Evolutionary conservation across 208 protist genomes (phyloP), one percentile per base, ranked within the genome.

Genomic region (Porcisia hertigi): DNA sequence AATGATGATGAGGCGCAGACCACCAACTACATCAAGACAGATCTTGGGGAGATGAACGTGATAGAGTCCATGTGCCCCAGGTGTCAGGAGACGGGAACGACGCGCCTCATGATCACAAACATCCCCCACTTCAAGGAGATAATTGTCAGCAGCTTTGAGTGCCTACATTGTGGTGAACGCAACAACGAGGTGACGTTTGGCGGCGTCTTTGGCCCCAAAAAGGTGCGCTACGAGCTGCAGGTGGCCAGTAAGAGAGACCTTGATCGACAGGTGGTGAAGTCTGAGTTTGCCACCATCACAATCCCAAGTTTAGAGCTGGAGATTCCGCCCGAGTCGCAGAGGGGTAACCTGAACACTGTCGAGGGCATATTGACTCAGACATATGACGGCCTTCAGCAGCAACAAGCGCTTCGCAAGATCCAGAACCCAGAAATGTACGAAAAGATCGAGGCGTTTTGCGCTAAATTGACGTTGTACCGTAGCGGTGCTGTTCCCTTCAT

Each of bases 241-340:
- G 93, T 98, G 71, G 86, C 84, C 58, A 82, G 87, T 62, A 86
- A 88, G 71, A 88, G 90, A 62, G 98, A 99, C 81, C 79, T 99
- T 71, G 83, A 98, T 64, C 86, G 97, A 18, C 92, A 97, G 79
- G 91, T 99, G 43, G 96, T 99, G 20, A 98, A 98, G 76, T 98
- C 94, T 30, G 92, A 98, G 75, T 96, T 88, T 64, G 92, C 95
- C 41, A 95, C 90, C 16, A 73, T 99, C 20, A 83, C 67, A 1
- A 96, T 99, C 73, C 97, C 96, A 11, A 88, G 98, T 86, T 60
- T 99, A 64, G 85, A 98, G 69, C 86, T 99, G 59, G 97, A 99
- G 87, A 98, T 98, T 23, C 95, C 97, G 20, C 85, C 94, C 0
- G 85, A 94, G 79, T 95, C 92, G 34, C 91, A 96, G 81, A 91